Percentiles rank a stretch among this genome's conserved stretches.
These are phyloP conservation scores for Colletotrichum eleusines DNA, from an alignment of 2,329 filamentous ascomycete species.

Conservation along the genomic window DNA sequence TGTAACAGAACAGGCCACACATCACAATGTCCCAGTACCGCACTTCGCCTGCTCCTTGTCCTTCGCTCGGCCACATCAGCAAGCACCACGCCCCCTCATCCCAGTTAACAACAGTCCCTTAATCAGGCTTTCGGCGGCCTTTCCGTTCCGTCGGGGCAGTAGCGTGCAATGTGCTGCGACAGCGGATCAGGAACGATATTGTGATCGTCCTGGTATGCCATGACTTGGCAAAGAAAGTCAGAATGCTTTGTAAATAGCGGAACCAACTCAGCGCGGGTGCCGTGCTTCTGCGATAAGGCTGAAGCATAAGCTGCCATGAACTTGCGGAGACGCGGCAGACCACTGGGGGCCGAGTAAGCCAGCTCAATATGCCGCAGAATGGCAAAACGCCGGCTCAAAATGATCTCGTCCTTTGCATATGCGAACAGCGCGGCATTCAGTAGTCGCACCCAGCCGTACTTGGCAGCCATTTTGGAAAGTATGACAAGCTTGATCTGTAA, in stretches of 20 bases:
- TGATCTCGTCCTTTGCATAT: neutral
- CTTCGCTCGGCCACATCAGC: neutral
- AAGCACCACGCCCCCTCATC: neutral
- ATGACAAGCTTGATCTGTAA: neutral
- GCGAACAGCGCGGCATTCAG: neutral
- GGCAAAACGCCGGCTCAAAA: neutral
- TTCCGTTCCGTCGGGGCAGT: neutral
- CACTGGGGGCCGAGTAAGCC: neutral
- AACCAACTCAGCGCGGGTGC: neutral
- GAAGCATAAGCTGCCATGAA: neutral
- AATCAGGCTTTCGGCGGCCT: neutral
- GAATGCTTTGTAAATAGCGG: neutral
- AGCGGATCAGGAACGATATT: neutral
- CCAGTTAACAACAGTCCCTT: too few species aligned
- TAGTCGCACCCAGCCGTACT: neutral
- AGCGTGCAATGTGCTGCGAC: neutral
- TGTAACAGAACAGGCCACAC: neutral
- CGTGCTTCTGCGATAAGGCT: accelerated
- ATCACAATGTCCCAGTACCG: neutral
- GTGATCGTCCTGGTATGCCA: neutral
- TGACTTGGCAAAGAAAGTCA: neutral
- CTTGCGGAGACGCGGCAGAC: neutral
- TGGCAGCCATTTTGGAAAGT: neutral
- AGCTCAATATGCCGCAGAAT: neutral
- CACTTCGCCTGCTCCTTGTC: neutral